A percentile compares a stretch with the other conserved stretches of the same genome.
Evolutionary conservation across 2,329 filamentous ascomycete genomes (phyloP).

Genomic region (Ascochyta fabae): DNA sequence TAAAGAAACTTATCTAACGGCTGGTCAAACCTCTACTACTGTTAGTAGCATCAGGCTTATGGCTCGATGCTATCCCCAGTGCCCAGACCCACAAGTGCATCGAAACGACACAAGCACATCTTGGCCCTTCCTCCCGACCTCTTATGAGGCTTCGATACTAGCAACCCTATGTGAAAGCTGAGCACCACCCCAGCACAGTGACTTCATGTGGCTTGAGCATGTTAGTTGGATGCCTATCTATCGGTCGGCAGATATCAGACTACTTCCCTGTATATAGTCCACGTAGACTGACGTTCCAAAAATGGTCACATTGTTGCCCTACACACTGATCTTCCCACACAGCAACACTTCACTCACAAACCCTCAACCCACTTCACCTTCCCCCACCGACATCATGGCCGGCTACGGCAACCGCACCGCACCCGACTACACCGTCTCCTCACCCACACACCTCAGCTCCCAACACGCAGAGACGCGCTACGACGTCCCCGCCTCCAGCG

Average conservation of each 20-base stretch:
- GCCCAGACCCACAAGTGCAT: constrained; percentile 10
- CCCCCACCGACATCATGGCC: constrained; percentile 27
- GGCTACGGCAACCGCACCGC: constrained; percentile 48
- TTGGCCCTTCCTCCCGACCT: constrained; percentile 30
- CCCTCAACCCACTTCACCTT: not conserved
- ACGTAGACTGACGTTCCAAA: not conserved
- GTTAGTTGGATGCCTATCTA: not conserved
- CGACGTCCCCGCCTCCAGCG: constrained; percentile 17
- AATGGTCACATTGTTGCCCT: too few species aligned
- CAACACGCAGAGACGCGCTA: constrained; percentile 41
- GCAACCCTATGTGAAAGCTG: not conserved
- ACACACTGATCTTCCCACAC: not conserved
- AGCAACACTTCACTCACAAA: not conserved
- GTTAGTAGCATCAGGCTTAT: too few species aligned
- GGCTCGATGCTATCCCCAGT: not conserved
- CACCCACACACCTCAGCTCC: constrained; percentile 11
- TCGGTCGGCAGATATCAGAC: not conserved
- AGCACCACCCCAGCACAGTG: constrained; percentile 22
- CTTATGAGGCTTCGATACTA: constrained; percentile 21
- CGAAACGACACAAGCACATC: constrained; percentile 24
- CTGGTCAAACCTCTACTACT: too few species aligned
- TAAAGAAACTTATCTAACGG: too few species aligned
- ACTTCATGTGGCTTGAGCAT: constrained; percentile 38
- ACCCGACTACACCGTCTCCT: constrained; percentile 16
- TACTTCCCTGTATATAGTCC: not conserved